Conservation (phyloP, 208 protist genomes). For the Crithidia thermophila region DNA sequence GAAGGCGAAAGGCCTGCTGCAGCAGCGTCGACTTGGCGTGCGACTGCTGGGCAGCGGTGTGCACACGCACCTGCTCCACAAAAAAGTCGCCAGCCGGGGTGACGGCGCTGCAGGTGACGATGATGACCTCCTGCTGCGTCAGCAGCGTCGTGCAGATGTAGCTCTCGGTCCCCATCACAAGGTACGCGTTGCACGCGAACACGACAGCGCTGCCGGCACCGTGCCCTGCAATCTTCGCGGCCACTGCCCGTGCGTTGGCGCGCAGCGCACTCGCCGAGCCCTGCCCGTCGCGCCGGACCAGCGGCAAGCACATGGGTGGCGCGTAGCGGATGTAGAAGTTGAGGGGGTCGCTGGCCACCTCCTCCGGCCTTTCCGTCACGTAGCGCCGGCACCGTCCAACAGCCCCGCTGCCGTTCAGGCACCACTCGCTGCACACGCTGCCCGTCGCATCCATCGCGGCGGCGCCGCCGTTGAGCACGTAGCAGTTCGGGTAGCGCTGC, state of each 20-base stretch:
- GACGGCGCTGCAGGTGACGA: slow-evolving; percentile 66
- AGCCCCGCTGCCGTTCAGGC: slow-evolving; percentile 32
- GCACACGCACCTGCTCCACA: slow-evolving; percentile 47
- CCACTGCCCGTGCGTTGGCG: slow-evolving; percentile 42
- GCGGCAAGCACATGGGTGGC: slow-evolving; percentile 50
- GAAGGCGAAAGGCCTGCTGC: slow-evolving; percentile 48
- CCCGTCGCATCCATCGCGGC: neutral
- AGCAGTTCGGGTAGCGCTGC: slow-evolving; percentile 28
- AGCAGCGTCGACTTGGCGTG: slow-evolving; percentile 37
- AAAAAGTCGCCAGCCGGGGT: slow-evolving; percentile 64
- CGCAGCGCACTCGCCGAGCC: slow-evolving; percentile 13
- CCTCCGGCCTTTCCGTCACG: slow-evolving; percentile 30
- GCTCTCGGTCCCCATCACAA: slow-evolving; percentile 55
- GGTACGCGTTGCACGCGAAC: slow-evolving; percentile 71
- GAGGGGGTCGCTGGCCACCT: slow-evolving; percentile 45
- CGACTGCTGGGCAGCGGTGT: slow-evolving; percentile 47
- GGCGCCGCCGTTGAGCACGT: slow-evolving; percentile 17
- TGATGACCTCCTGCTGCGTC: slow-evolving; percentile 58
- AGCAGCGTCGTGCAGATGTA: slow-evolving; percentile 60
- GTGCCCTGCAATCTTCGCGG: slow-evolving; percentile 50
- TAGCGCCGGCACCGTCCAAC: slow-evolving; percentile 33
- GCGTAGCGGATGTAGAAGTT: slow-evolving; percentile 60
- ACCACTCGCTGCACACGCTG: slow-evolving; percentile 30
- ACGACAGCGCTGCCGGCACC: slow-evolving; percentile 13
- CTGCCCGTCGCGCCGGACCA: slow-evolving; percentile 18